Evolutionary conservation across 805 yeast species (phyloP).

Genomic region (Soucietia sequanensis): DNA sequence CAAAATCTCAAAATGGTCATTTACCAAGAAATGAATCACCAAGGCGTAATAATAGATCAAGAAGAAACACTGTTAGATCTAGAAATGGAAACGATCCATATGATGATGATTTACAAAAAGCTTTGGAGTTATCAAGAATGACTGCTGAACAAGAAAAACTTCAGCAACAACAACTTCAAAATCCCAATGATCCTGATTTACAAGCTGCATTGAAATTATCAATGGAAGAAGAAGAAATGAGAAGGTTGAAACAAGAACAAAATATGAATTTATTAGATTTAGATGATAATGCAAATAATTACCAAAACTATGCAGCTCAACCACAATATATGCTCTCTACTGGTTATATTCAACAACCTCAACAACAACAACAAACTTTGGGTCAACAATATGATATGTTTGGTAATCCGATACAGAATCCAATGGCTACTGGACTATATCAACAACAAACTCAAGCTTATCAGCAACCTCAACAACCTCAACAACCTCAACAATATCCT

Average conservation of each 20-base stretch:
- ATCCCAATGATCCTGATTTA: conserved; percentile 55
- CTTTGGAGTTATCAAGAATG: conserved; percentile 72
- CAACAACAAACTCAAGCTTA: conserved; percentile 30
- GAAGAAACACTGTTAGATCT: conserved; percentile 20
- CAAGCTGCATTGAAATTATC: conserved; percentile 69
- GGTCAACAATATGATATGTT: conserved; percentile 57
- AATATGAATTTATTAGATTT: conserved; percentile 53
- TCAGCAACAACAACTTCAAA: conserved; percentile 16
- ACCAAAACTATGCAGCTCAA: too few relatives aligned
- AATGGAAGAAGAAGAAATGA: conserved; percentile 72
- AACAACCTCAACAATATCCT: conserved; percentile 34
- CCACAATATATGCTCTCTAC: conserved; percentile 27
- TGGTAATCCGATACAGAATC: conserved; percentile 61
- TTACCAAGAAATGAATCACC: conserved; percentile 20
- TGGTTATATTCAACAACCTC: conserved; percentile 22
- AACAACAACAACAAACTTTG: conserved; percentile 22
- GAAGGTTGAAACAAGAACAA: conserved; percentile 45
- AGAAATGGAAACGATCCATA: conserved; percentile 36
- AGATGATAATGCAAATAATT: conserved; percentile 44
- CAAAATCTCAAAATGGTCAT: conserved; percentile 7
- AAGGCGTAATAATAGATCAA: conserved; percentile 20
- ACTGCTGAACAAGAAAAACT: conserved; percentile 84
- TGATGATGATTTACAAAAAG: conserved; percentile 77
- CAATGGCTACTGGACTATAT: conserved; percentile 55
- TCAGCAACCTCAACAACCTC: conserved; percentile 35